phyloP scores from a whole-genome alignment of 2,329 filamentous ascomycete genomes.

The Fusarium circinatum region DNA sequence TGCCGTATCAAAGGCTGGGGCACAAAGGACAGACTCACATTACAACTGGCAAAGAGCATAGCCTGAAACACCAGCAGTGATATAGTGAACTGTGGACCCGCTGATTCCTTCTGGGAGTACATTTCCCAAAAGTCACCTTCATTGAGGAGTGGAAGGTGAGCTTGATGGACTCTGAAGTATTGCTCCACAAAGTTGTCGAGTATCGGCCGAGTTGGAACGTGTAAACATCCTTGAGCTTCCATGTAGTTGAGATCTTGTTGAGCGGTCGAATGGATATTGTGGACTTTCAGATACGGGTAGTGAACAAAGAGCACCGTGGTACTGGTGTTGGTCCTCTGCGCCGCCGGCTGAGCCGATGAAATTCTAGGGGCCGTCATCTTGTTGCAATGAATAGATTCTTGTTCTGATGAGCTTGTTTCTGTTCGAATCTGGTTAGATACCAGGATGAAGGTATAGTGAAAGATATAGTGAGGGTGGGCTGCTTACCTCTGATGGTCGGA shows the following conservation, averaged over 20 bases:
- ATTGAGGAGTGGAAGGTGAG: background rate
- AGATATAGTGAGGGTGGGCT: background rate
- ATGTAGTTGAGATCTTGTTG: background rate
- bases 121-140: background rate
- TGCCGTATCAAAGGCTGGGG: no score
- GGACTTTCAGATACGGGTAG: background rate
- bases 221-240: background rate
- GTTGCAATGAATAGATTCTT: background rate
- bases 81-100: background rate
- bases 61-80: background rate
- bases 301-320: background rate
- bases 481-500: background rate
- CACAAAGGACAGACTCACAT: background rate
- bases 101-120: background rate
- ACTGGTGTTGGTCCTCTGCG: background rate
- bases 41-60: background rate
- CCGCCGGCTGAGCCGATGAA: background rate
- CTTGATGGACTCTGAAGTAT: background rate
- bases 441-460: background rate
- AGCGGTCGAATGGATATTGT: background rate
- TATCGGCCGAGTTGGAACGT: background rate
- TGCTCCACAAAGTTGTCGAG: background rate
- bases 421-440: background rate
- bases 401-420: background rate
- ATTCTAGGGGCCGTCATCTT: background rate